A percentile compares a stretch with the other conserved stretches of the same genome.
Conservation (phyloP, 1,284 basidiomycete species). For the Spongispora temasekensis region DNA sequence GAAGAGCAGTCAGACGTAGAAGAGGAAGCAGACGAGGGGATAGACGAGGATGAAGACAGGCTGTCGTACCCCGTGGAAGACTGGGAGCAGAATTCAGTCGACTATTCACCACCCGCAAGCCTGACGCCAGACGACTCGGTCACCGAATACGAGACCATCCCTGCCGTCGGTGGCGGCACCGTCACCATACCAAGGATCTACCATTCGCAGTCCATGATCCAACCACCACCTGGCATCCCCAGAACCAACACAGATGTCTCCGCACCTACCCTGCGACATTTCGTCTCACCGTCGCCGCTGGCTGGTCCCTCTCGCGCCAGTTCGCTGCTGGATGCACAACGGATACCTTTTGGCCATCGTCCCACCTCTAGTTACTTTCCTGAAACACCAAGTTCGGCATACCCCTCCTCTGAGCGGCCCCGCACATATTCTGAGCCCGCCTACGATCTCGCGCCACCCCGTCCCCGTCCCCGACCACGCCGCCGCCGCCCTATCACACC, state of each 20-base stretch:
- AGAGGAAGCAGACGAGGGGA: slow-evolving; percentile 42
- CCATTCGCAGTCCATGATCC: slow-evolving; percentile 70
- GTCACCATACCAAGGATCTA: slow-evolving; percentile 74
- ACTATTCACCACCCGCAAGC: slow-evolving; percentile 36
- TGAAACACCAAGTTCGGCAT: slow-evolving; percentile 20
- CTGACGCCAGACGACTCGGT: slow-evolving; percentile 32
- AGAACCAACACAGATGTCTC: slow-evolving; percentile 9
- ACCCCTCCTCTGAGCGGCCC: slow-evolving; percentile 10
- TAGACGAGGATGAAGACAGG: slow-evolving; percentile 45
- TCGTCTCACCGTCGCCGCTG: slow-evolving; percentile 11
- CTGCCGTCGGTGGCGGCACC: slow-evolving; percentile 77
- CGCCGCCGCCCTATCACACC: slow-evolving; percentile 40
- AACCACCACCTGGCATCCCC: slow-evolving; percentile 42
- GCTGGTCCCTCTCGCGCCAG: slow-evolving; percentile 18
- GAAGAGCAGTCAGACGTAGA: slow-evolving; percentile 63
- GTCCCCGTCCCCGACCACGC: slow-evolving; percentile 17
- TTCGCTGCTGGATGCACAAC: slow-evolving; percentile 7
- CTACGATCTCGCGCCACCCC: slow-evolving; percentile 12
- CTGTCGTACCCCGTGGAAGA: slow-evolving; percentile 61
- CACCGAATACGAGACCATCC: slow-evolving; percentile 68
- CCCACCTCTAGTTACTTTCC: slow-evolving; percentile 31
- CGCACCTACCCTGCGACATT: slow-evolving; percentile 12
- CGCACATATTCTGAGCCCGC: slow-evolving; percentile 21
- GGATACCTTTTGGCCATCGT: slow-evolving; percentile 19
- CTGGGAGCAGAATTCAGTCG: slow-evolving; percentile 59